Evolutionary conservation across 1,284 basidiomycete genomes (phyloP).

Genomic region (Anthracocystis walkeri): DNA sequence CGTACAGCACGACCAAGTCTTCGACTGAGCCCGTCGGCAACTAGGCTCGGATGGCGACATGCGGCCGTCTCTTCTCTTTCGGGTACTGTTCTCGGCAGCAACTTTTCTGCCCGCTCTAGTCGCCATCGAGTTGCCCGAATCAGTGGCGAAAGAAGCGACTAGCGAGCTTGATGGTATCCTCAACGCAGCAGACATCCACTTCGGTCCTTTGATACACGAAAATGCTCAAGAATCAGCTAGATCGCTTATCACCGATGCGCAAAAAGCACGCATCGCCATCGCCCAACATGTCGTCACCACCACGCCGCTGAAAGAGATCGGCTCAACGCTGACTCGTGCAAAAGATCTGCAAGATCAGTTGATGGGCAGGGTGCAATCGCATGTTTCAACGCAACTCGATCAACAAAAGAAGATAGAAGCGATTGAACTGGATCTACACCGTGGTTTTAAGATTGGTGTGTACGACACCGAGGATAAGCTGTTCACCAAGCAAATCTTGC

Average conservation of each 20-base stretch:
- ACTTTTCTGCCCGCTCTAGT: neutral
- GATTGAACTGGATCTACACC: conserved; percentile 17
- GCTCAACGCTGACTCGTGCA: neutral
- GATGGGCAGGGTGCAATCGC: conserved; percentile 10
- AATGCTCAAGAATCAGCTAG: neutral
- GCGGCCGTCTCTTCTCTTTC: neutral
- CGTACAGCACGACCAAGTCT: neutral
- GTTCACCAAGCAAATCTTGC: conserved; percentile 3
- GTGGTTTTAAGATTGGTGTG: conserved; percentile 13
- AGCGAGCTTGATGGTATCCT: conserved; percentile 13
- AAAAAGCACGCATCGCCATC: conserved; percentile 24
- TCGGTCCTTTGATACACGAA: neutral
- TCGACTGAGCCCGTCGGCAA: neutral
- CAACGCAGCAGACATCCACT: neutral
- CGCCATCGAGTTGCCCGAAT: conserved; percentile 5
- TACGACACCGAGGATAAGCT: conserved; percentile 4
- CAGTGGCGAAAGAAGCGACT: neutral
- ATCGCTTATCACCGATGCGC: conserved; percentile 10
- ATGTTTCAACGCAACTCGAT: conserved; percentile 13
- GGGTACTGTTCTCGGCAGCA: neutral
- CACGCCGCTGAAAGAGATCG: neutral
- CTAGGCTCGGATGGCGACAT: neutral
- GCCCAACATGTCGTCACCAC: conserved; percentile 10
- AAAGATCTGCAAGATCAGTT: conserved; percentile 19
- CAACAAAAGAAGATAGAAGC: neutral